These are phyloP conservation scores for Suillus discolor DNA, from an alignment of 768 basidiomycete species.

Conservation along the genomic window DNA sequence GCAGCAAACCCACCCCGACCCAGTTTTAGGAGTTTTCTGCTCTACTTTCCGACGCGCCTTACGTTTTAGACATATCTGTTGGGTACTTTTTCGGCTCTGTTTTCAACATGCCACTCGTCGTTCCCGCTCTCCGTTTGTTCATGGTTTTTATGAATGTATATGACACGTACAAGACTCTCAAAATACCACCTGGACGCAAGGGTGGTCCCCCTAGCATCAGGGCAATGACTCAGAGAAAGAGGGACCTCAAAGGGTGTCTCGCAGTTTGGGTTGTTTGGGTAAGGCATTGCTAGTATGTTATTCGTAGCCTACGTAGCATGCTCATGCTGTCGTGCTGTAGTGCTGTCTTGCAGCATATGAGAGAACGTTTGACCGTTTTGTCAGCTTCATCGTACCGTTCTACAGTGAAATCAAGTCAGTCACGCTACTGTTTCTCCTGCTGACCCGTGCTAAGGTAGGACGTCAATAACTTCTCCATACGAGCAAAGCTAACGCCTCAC, in stretches of 20 bases:
- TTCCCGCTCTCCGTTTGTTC: slow-evolving; percentile 64
- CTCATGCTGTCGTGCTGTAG: slow-evolving; percentile 38
- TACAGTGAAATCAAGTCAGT: slow-evolving; percentile 83
- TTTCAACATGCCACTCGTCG: slow-evolving; percentile 63
- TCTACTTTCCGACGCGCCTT: slow-evolving; percentile 1
- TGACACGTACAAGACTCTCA: slow-evolving; percentile 83
- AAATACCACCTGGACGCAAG: slow-evolving; percentile 53
- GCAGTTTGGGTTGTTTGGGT: slow-evolving; percentile 90
- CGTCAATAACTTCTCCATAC: slow-evolving; percentile 7
- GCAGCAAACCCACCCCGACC: slow-evolving; percentile 11
- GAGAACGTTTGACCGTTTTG: slow-evolving; percentile 59
- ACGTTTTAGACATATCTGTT: slow-evolving; percentile 14
- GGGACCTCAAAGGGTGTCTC: slow-evolving; percentile 83
- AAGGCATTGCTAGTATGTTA: slow-evolving; percentile 24
- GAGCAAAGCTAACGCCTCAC: slow-evolving; percentile 13
- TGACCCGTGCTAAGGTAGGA: slow-evolving; percentile 75
- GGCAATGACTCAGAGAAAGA: slow-evolving; percentile 74
- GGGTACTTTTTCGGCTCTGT: slow-evolving; percentile 6
- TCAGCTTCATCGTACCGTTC: slow-evolving; percentile 78
- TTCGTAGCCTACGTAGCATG: slow-evolving; percentile 4
- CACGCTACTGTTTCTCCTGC: slow-evolving; percentile 68
- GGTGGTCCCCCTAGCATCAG: slow-evolving; percentile 65
- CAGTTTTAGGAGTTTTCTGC: slow-evolving; percentile 8
- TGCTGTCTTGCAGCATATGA: slow-evolving; percentile 72
- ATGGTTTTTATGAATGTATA: slow-evolving; percentile 81